Conservation (phyloP, 2,329 filamentous ascomycete genomes). For the Fusarium beomiforme region DNA sequence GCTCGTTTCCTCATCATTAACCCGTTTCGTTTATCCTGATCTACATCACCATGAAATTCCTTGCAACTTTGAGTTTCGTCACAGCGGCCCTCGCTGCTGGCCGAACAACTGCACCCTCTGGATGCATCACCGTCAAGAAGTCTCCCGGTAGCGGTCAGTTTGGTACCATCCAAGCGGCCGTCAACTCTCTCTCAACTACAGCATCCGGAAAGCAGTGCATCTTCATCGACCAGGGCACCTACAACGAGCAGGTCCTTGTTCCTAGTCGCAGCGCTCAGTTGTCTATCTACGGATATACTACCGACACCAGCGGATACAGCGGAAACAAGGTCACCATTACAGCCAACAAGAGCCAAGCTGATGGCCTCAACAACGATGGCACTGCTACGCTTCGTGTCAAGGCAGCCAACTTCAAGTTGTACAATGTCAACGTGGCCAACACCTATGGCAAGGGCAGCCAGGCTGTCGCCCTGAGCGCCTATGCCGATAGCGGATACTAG, state of each 20-base stretch:
- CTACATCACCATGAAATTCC: constrained; percentile 31
- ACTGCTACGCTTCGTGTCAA: constrained; percentile 58
- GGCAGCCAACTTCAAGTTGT: constrained; percentile 64
- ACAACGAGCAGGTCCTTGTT: constrained; percentile 60
- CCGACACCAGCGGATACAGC: constrained; percentile 57
- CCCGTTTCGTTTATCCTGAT: not conserved
- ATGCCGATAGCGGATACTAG: constrained; percentile 58
- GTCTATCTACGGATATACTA: constrained; percentile 67
- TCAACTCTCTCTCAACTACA: constrained; percentile 65
- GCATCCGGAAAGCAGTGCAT: constrained; percentile 64
- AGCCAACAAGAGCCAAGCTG: constrained; percentile 53
- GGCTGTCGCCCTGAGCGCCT: constrained; percentile 58
- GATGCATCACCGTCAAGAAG: constrained; percentile 60
- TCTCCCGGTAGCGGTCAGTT: constrained; percentile 47
- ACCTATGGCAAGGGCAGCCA: constrained; percentile 58
- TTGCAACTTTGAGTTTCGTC: constrained; percentile 20
- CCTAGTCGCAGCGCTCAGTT: constrained; percentile 59
- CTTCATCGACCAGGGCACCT: constrained; percentile 72
- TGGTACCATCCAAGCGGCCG: constrained; percentile 61
- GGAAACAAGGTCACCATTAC: constrained; percentile 67
- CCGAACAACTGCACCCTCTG: constrained; percentile 55
- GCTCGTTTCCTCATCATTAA: not conserved
- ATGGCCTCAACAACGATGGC: constrained; percentile 61
- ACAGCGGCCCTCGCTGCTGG: constrained; percentile 43
- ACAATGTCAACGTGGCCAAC: constrained; percentile 68